Base-by-base conservation (phyloP, 2,329 filamentous ascomycete genomes). In the Ophiocordyceps camponoti-leonardi region DNA sequence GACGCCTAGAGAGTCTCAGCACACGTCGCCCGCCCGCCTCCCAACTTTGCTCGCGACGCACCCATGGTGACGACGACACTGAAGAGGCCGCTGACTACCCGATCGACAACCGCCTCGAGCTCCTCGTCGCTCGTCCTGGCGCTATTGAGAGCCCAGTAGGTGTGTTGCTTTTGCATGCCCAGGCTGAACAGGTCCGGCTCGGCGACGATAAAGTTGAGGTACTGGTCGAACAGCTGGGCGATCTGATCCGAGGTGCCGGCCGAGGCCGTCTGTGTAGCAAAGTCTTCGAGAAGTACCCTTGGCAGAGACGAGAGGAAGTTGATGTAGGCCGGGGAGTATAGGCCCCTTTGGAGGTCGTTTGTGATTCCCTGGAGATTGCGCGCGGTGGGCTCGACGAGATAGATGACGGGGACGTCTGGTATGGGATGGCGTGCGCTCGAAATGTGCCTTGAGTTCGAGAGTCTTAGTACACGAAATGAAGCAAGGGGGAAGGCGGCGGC, bases 1-100 rank as follows among this genome's bases (percentile, higher is more conserved):
- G 3, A 88, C 80, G 49, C 83, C 83, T 87, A 52, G 16, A 28
- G 3, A 6, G 6, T n/a, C 14, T 39, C 33, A 40, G 43, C 28
- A 10, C 4, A 26, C 5, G 33, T 35, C 12, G 20, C 16, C n/a
- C 20, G 33, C 14, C 3, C 7, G n/a, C n/a, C n/a, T n/a, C n/a
- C n/a, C n/a, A 2, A 7, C 2, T 22, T 18, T 22, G 31, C 30
- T 40, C 40, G 11, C 33, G 20, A 52, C 70, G 48, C 71, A 82
- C 87, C 90, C 86, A 95, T 94, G 6, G 92, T 98, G n/a, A 94
- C 92, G 48, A 92, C 82, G 43, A 98, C 92, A 51, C 88, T 95
- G 65, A 96, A 98, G n/a, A 98, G 68, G 0, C 92, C 92, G 56
- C 84, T 93, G 44, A 98, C 92, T 51, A 96, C 90, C 53, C 81